Percentiles rank a stretch among this genome's conserved stretches.
Conservation (phyloP, 1,284 basidiomycete species). For the Sporisorium graminicola region DNA sequence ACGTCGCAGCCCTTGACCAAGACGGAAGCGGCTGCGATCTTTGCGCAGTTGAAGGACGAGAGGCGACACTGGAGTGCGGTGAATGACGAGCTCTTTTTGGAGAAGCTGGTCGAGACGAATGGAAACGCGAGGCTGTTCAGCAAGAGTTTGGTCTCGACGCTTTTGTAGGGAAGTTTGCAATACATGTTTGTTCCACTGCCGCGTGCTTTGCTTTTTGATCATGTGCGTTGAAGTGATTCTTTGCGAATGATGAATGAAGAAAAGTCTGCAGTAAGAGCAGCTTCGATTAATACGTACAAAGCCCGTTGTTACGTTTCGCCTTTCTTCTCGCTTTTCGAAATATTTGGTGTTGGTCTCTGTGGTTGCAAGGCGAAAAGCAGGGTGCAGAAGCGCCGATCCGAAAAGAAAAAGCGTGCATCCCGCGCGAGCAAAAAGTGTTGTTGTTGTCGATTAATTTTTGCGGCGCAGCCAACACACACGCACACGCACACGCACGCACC, state of each 20-base stretch:
- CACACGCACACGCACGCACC: slow-evolving; percentile 20
- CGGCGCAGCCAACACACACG: neutral
- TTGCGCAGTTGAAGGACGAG: slow-evolving; percentile 53
- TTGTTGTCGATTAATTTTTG: slow-evolving; percentile 15
- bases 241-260: too few species aligned
- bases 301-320: neutral
- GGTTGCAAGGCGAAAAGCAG: neutral
- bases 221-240: neutral
- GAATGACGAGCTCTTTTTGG: slow-evolving; percentile 63
- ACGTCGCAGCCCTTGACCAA: slow-evolving; percentile 35
- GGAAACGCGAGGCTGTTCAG: slow-evolving; percentile 60
- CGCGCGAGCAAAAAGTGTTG: slow-evolving; percentile 8
- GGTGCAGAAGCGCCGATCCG: neutral
- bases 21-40: slow-evolving; percentile 52
- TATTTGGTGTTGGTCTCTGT: neutral
- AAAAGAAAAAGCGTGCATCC: neutral
- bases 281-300: too few species aligned
- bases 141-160: slow-evolving; percentile 46
- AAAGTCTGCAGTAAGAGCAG: too few species aligned
- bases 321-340: neutral
- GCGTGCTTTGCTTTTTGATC: neutral
- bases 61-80: slow-evolving; percentile 46
- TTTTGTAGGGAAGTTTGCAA: slow-evolving; percentile 20
- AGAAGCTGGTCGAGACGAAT: slow-evolving; percentile 62
- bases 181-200: neutral